These are phyloP conservation scores for Hypoxylon sp. DNA, from an alignment of 2,329 filamentous ascomycete genomes.

Conservation along the genomic window DNA sequence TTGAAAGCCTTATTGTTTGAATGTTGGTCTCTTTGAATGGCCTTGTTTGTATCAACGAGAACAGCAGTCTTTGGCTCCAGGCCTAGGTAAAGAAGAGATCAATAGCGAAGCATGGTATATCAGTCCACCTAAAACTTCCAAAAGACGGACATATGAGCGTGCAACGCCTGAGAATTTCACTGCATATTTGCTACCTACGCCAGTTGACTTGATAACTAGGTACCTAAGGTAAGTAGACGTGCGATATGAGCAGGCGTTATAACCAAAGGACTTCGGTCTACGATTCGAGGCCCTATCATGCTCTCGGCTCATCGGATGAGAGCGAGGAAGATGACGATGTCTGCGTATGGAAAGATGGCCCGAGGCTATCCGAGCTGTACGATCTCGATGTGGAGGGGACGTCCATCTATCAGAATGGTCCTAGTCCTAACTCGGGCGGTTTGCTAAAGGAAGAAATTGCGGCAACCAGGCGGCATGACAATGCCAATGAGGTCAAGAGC, in stretches of 20 bases:
- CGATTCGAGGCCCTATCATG: conserved; percentile 40
- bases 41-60: not conserved
- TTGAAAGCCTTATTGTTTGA: conserved; percentile 10
- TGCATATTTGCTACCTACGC: not conserved
- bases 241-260: conserved; percentile 10
- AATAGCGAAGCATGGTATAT: conserved; percentile 12
- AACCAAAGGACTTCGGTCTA: conserved; percentile 28
- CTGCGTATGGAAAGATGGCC: conserved; percentile 39
- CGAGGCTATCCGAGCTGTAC: conserved; percentile 26
- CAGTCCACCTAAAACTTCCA: not conserved
- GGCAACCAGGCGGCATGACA: not conserved
- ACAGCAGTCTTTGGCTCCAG: not conserved
- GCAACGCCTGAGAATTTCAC: not conserved
- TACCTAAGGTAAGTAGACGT: too few relatives aligned
- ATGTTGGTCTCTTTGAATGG: conserved; percentile 6
- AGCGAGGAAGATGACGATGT: conserved; percentile 45
- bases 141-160: not conserved
- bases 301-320: conserved; percentile 38
- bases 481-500: not conserved
- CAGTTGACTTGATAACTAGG: not conserved
- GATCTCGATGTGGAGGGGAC: conserved; percentile 28
- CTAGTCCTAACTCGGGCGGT: not conserved
- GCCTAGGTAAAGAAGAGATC: conserved; percentile 15
- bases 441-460: not conserved
- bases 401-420: not conserved